A percentile compares a stretch with the other conserved stretches of the same genome.
These are phyloP conservation scores for Rhizophlyctis rosea DNA, from an alignment of 192 early-diverging fungal species.

Conservation along the genomic window DNA sequence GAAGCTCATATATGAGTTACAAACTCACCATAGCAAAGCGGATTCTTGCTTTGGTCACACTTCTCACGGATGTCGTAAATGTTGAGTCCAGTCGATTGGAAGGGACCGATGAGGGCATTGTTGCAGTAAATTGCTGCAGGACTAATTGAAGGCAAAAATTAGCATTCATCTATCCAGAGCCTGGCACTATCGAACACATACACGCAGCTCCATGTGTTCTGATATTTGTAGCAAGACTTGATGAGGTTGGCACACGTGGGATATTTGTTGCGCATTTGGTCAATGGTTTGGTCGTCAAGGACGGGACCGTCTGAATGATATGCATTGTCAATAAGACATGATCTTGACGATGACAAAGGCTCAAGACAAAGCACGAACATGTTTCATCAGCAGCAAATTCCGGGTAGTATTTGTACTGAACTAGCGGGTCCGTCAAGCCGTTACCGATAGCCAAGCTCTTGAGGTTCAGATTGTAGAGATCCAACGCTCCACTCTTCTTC, in stretches of 20 bases:
- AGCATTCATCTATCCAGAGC: not conserved
- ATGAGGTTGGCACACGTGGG: conserved; percentile 74
- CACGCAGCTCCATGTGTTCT: conserved; percentile 74
- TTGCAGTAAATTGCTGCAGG: conserved; percentile 86
- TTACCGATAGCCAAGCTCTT: conserved; percentile 85
- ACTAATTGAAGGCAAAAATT: conserved; percentile 2
- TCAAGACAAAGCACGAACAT: too few relatives aligned
- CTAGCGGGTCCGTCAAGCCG: conserved; percentile 82
- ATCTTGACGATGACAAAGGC: too few relatives aligned
- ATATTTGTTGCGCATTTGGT: conserved; percentile 70
- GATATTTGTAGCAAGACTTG: conserved; percentile 79
- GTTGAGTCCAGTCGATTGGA: conserved; percentile 80
- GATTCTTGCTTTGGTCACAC: conserved; percentile 68
- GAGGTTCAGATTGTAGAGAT: conserved; percentile 64
- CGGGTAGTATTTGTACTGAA: conserved; percentile 87
- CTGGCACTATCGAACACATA: conserved; percentile 21
- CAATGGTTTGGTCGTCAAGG: conserved; percentile 67
- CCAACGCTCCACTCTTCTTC: conserved; percentile 8
- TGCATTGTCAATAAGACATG: not conserved
- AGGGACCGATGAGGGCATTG: conserved; percentile 71
- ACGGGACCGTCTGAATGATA: conserved; percentile 61
- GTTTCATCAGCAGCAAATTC: conserved; percentile 37
- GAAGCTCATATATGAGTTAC: too few relatives aligned
- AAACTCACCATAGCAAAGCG: conserved; percentile 84
- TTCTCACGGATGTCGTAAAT: conserved; percentile 90